Conservation (phyloP, 371 early-diverging fungal genomes). For the Blastocladiella emersonii region DNA sequence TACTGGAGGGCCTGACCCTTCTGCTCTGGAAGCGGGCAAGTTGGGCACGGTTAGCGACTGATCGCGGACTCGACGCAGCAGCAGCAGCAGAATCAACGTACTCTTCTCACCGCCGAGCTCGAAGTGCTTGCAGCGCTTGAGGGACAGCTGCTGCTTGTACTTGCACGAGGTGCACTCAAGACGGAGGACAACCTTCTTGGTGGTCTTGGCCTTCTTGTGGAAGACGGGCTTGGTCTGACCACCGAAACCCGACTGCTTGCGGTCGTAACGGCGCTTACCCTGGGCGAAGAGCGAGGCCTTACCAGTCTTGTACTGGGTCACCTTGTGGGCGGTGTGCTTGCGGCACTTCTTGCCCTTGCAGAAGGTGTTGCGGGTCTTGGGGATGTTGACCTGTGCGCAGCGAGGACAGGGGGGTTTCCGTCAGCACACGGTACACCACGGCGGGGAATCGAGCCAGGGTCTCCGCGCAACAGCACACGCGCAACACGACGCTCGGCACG, state of each 20-base stretch:
- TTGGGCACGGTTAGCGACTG: background rate
- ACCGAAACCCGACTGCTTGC: constrained; percentile 74
- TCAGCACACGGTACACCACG: too few species aligned
- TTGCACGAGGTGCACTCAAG: constrained; percentile 97
- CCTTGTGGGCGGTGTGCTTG: constrained; percentile 98
- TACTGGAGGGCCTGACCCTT: constrained; percentile 12
- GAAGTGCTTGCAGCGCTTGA: constrained; percentile 99
- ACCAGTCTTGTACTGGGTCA: constrained; percentile 98
- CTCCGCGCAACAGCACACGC: too few species aligned
- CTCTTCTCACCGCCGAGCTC: constrained; percentile 99
- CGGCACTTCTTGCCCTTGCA: constrained; percentile 94
- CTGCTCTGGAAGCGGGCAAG: constrained; percentile 7
- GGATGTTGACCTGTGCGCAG: constrained; percentile 98
- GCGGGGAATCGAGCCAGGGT: too few species aligned
- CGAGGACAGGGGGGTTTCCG: too few species aligned
- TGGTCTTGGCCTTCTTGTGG: constrained; percentile 92
- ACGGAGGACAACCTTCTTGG: constrained; percentile 98
- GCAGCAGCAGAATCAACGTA: constrained; percentile 8
- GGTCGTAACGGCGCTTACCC: constrained; percentile 69
- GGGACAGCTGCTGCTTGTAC: constrained; percentile 82
- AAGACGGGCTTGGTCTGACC: constrained; percentile 99
- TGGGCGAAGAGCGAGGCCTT: constrained; percentile 96
- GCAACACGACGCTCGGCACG: too few species aligned
- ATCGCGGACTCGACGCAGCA: background rate
- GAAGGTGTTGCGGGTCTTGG: constrained; percentile 94